phyloP scores from a whole-genome alignment of 2,329 filamentous ascomycete species.

The Aspergillus versicolor region DNA sequence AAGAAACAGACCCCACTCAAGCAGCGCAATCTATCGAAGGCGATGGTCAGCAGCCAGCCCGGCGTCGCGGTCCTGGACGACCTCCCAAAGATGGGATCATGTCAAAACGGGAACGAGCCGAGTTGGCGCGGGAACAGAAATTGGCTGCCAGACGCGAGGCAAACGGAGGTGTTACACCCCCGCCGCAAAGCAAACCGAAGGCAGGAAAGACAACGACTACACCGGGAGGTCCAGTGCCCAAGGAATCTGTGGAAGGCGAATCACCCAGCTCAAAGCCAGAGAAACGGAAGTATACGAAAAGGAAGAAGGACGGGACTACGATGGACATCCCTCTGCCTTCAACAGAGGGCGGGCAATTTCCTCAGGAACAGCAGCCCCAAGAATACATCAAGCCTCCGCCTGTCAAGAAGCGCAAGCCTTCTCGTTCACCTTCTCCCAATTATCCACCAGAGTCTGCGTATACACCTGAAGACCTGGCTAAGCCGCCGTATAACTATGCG shows the following conservation, averaged over 20 bases:
- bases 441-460: conserved; percentile 60
- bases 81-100: conserved; percentile 68
- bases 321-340: conserved; percentile 45
- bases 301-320: conserved; percentile 44
- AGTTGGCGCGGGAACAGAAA: conserved; percentile 55
- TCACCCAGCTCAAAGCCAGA: conserved; percentile 41
- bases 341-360: conserved; percentile 40
- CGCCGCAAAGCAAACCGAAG: conserved; percentile 31
- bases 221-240: conserved; percentile 14
- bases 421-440: conserved; percentile 61
- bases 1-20: conserved; percentile 28
- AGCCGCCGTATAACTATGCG: conserved; percentile 63
- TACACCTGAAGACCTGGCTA: conserved; percentile 62
- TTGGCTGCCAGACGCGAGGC: conserved; percentile 48
- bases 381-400: conserved; percentile 44
- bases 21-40: conserved; percentile 32
- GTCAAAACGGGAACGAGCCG: conserved; percentile 62
- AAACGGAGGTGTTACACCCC: conserved; percentile 48
- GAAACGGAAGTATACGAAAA: conserved; percentile 50
- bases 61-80: conserved; percentile 57
- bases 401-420: conserved; percentile 53
- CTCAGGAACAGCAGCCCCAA: conserved; percentile 39
- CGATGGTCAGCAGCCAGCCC: conserved; percentile 41
- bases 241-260: conserved; percentile 37
- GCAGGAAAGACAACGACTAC: conserved; percentile 29